A percentile compares a stretch with the other conserved stretches of the same genome.
phyloP scores from a whole-genome alignment of 2,329 filamentous ascomycete genomes.

The Cytospora piceae region DNA sequence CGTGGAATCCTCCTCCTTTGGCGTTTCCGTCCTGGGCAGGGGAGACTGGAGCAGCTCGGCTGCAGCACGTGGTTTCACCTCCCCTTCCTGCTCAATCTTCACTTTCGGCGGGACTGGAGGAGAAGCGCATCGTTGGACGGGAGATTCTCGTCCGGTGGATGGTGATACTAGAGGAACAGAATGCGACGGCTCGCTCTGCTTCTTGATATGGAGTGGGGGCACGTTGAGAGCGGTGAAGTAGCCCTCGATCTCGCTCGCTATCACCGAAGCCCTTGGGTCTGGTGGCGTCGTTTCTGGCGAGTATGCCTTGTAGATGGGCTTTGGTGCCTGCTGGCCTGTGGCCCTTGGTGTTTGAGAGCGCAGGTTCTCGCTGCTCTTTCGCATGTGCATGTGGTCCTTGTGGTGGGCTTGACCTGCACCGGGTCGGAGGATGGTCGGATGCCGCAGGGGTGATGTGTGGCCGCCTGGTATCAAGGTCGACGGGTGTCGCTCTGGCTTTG shows the following conservation, averaged over 20 bases:
- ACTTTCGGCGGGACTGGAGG: conserved; percentile 28
- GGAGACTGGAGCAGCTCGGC: conserved; percentile 3
- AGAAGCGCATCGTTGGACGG: conserved; percentile 19
- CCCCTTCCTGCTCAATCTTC: conserved; percentile 15
- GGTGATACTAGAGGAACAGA: neutral
- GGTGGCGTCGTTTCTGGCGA: conserved; percentile 21
- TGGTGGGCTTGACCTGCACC: conserved; percentile 19
- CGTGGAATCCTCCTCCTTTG: neutral
- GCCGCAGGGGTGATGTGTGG: conserved; percentile 25
- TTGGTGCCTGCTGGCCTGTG: conserved; percentile 7
- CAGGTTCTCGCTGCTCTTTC: neutral
- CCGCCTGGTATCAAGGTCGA: conserved; percentile 26
- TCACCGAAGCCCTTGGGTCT: conserved; percentile 19
- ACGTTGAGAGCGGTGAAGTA: conserved; percentile 27
- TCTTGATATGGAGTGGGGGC: conserved; percentile 22
- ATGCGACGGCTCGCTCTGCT: conserved; percentile 12
- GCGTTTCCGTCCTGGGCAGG: neutral
- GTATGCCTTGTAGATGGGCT: conserved; percentile 28
- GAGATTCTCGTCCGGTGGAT: conserved; percentile 9
- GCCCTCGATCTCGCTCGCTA: conserved; percentile 24
- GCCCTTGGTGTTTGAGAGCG: conserved; percentile 12
- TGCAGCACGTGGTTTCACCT: neutral
- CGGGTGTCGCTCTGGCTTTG: conserved; percentile 26
- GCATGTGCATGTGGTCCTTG: neutral
- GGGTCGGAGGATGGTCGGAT: conserved; percentile 26